Percentiles rank a stretch among this genome's conserved stretches.
Conservation (phyloP, 768 basidiomycete species). For the Rhodotorula kratochvilovae region DNA sequence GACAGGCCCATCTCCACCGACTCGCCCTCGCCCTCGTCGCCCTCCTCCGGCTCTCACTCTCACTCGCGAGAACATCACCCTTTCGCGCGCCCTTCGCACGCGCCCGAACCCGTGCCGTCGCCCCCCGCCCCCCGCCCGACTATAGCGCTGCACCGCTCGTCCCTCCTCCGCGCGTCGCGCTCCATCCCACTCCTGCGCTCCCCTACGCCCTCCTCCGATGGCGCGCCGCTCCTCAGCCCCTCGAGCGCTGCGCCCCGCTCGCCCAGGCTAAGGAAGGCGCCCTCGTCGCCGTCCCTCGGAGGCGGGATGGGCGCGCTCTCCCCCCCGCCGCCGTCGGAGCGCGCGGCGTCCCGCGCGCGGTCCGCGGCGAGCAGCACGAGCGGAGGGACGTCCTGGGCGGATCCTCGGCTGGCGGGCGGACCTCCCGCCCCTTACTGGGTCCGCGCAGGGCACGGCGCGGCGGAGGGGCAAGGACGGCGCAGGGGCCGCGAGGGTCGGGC, state of each 20-base stretch:
- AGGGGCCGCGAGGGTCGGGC: background rate
- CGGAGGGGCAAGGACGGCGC: background rate
- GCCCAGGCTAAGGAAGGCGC: background rate
- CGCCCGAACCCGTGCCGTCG: background rate
- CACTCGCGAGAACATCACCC: background rate
- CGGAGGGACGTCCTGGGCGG: conserved; percentile 40
- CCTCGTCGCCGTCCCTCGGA: conserved; percentile 1
- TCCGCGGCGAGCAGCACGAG: conserved; percentile 7
- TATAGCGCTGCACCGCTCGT: background rate
- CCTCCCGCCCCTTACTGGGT: background rate
- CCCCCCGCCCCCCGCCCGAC: background rate
- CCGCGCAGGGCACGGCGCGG: no score
- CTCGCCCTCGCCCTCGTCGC: background rate
- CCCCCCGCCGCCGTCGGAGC: background rate
- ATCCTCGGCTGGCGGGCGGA: conserved; percentile 24
- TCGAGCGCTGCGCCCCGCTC: background rate
- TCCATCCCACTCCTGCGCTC: conserved; percentile 31
- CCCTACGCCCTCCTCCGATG: no score
- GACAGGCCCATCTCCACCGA: background rate
- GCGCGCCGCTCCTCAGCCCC: background rate
- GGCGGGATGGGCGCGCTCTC: background rate
- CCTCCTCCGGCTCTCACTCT: background rate
- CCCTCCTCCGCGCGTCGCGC: conserved; percentile 15
- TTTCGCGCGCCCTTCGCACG: conserved; percentile 20
- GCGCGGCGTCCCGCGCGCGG: background rate